Conservation (phyloP, 2,329 filamentous ascomycete species). For the Fusarium zealandicum region DNA sequence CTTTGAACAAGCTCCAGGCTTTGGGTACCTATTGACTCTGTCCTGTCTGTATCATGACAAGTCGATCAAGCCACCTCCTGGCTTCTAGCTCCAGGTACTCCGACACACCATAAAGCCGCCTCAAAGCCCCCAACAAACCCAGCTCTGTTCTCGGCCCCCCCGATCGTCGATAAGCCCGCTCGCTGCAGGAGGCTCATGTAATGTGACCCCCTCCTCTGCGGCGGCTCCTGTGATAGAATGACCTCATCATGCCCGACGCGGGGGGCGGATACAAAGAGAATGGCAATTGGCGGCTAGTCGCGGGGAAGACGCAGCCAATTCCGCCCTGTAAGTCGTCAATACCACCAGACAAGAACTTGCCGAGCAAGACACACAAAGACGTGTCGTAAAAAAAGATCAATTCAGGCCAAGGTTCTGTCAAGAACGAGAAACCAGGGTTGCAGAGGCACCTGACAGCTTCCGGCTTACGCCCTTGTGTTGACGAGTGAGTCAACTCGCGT, state of each 20-base stretch:
- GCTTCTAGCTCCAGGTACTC: neutral
- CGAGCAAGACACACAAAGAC: conserved; percentile 9
- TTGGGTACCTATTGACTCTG: neutral
- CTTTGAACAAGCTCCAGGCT: neutral
- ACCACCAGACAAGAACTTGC: neutral
- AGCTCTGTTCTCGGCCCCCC: conserved; percentile 1
- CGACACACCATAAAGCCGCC: neutral
- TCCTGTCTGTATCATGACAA: conserved; percentile 15
- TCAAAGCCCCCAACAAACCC: conserved; percentile 3
- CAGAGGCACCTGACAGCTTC: neutral
- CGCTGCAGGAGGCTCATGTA: conserved; percentile 11
- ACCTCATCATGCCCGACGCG: conserved; percentile 11
- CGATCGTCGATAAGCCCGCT: conserved; percentile 27
- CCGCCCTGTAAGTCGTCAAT: conserved; percentile 15
- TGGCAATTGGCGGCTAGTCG: conserved; percentile 40
- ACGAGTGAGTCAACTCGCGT: no score
- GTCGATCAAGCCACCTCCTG: neutral
- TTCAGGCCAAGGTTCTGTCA: conserved; percentile 7
- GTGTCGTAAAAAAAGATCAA: neutral
- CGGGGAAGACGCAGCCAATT: conserved; percentile 31
- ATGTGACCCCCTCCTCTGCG: conserved; percentile 21
- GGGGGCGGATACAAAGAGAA: neutral
- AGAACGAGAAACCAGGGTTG: conserved; percentile 6
- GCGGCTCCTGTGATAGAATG: neutral
- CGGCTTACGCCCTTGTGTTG: no score